Percentiles rank a stretch among this genome's conserved stretches.
These are phyloP conservation scores for Dichotomopilus funicola DNA, from an alignment of 2,329 filamentous ascomycete genomes.

Conservation along the genomic window DNA sequence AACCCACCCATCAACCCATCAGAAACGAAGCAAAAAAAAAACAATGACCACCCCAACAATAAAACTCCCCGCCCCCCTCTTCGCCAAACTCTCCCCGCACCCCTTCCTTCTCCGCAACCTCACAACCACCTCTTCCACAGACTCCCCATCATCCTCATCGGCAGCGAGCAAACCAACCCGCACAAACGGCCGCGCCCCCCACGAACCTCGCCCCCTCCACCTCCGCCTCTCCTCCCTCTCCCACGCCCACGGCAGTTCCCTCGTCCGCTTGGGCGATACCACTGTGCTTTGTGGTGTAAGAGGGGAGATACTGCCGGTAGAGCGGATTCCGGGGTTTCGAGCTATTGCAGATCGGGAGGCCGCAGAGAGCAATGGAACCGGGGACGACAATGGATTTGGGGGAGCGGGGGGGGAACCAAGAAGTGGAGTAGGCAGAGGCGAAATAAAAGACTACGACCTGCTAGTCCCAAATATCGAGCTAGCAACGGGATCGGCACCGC, in stretches of 20 bases:
- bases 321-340: conserved; percentile 61
- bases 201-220: conserved; percentile 63
- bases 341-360: no score
- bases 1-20: neutral
- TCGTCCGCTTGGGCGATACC: conserved; percentile 83
- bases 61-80: conserved; percentile 58
- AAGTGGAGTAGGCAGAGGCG: conserved; percentile 24
- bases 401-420: no score
- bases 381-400: no score
- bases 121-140: conserved; percentile 43
- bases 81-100: conserved; percentile 83
- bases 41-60: conserved; percentile 22
- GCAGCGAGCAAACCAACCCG: conserved; percentile 45
- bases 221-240: conserved; percentile 79
- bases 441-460: conserved; percentile 59
- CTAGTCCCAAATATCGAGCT: conserved; percentile 92
- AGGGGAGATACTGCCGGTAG: conserved; percentile 71
- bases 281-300: conserved; percentile 92
- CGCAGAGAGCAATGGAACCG: neutral
- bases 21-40: neutral
- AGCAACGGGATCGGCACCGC: conserved; percentile 80
- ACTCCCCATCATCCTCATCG: conserved; percentile 9
- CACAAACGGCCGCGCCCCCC: conserved; percentile 71
- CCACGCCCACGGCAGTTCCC: conserved; percentile 82
- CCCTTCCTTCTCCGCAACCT: conserved; percentile 89